These are phyloP conservation scores for Saitozyma sp. DNA, from an alignment of 768 basidiomycete genomes.

Conservation along the genomic window DNA sequence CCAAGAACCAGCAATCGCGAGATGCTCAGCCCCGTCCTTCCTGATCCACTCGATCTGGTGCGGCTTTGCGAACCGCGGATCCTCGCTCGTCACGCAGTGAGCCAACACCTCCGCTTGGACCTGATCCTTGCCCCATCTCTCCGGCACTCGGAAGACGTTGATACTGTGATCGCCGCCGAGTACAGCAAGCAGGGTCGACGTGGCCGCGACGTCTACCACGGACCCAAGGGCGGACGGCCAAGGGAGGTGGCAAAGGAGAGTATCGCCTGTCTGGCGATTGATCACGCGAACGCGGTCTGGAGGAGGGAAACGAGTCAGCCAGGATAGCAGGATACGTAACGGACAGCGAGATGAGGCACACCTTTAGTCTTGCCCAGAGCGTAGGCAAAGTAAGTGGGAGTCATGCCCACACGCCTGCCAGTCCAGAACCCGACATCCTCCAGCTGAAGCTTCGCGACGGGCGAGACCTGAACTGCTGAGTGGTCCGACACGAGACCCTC, in stretches of 20 bases:
- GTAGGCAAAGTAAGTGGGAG: conserved; percentile 34
- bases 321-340: conserved; percentile 1
- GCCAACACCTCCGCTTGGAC: too few relatives aligned
- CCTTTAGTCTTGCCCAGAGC: too few relatives aligned
- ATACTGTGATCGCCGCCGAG: conserved; percentile 23
- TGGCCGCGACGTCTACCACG: conserved; percentile 33
- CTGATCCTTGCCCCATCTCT: conserved; percentile 28
- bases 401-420: conserved; percentile 34
- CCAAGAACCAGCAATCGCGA: conserved; percentile 28
- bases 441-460: conserved; percentile 28
- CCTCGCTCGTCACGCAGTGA: too few relatives aligned
- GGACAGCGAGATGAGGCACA: conserved; percentile 27
- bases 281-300: conserved; percentile 37
- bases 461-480: conserved; percentile 22
- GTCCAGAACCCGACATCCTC: conserved; percentile 11
- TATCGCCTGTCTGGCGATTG: conserved; percentile 29
- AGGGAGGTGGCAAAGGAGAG: conserved; percentile 23
- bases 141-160: conserved; percentile 29
- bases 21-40: conserved; percentile 14
- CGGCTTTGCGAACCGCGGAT: conserved; percentile 8
- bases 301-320: not conserved
- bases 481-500: conserved; percentile 18
- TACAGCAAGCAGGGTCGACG: conserved; percentile 24
- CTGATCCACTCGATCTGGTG: conserved; percentile 33
- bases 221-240: conserved; percentile 12